Conservation (phyloP, 768 basidiomycete genomes). For the Lentinula detonsa region DNA sequence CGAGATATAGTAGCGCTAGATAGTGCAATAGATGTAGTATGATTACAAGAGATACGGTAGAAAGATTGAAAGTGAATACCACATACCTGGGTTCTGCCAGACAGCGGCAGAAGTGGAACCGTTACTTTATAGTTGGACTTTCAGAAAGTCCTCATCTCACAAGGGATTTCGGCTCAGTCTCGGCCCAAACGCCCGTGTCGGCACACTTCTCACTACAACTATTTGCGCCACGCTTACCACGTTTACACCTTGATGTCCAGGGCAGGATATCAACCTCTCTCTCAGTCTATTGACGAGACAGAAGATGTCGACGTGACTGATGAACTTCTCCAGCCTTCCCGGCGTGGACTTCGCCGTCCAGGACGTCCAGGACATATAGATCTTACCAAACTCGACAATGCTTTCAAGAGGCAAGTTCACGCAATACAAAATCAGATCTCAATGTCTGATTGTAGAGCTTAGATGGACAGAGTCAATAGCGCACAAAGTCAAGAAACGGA, state of each 20-base stretch:
- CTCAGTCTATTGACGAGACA: slow-evolving; percentile 35
- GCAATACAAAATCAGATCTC: neutral
- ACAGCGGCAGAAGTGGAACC: too few species aligned
- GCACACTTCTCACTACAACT: too few species aligned
- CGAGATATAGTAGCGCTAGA: too few species aligned
- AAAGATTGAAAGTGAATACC: too few species aligned
- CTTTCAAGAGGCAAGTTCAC: slow-evolving; percentile 65
- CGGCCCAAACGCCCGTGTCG: too few species aligned
- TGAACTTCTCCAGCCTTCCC: slow-evolving; percentile 15
- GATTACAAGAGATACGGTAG: too few species aligned
- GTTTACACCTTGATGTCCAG: slow-evolving; percentile 4
- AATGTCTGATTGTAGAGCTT: neutral
- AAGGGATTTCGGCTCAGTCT: too few species aligned
- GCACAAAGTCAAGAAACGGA: slow-evolving; percentile 78
- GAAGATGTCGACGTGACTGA: slow-evolving; percentile 28
- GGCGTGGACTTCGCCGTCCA: slow-evolving; percentile 29
- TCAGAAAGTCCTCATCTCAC: too few species aligned
- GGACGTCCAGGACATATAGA: slow-evolving; percentile 64
- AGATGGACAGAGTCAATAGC: slow-evolving; percentile 88
- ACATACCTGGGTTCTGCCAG: too few species aligned
- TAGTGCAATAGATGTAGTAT: too few species aligned
- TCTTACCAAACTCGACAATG: slow-evolving; percentile 71
- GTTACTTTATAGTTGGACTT: too few species aligned
- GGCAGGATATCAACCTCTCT: slow-evolving; percentile 40
- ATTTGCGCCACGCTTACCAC: slow-evolving; percentile 1